Base-by-base conservation (phyloP, 116 monocot genomes). In the Trichopus zeylanicus region DNA sequence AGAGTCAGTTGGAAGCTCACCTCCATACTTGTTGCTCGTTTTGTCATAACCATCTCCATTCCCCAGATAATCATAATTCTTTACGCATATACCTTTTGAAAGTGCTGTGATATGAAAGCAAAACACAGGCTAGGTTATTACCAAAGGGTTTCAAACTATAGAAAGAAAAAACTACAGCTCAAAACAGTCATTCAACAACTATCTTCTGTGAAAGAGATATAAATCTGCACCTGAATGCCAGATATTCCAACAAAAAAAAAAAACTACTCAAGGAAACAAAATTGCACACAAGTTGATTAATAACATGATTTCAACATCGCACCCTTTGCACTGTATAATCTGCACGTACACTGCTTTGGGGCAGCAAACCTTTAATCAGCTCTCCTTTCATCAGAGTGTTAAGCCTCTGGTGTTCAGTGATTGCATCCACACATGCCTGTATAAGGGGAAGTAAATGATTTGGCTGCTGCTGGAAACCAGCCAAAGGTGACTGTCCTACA, bases 381-480 rank as follows among this genome's bases (percentile, higher is more conserved):
- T 95, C 90, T 55, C 90, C 95, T 70, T 95, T 95, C 95, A 95
- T 87, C 46, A 95, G 67, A 31, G 87, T 66, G 51, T 90, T 86
- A 19, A 95, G 95, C 74, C 84, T 83, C 64, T 90, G 90, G 53
- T 95, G 81, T 51, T 95, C 95, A 24, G 81, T 81, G 60, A 95
- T 84, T 52, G 84, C 78, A 81, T 90, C 85, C 16, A 90, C 31
- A 55, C 95, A 90, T 57, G 79, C 70, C 33, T 90, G 95, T 60
- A 95, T 73, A 30, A 76, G 13, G 59, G 83, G 80, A 26, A 81
- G 64, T 37, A 67, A 62, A 26, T 83, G 69, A 62, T 67, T 87
- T 64, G 67, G 83, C 32, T 79, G 82, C 32, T 75, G 66, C 65
- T 82, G 82, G 55, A 61, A 58, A 64, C 65, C 52, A 66, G 65